A percentile compares a stretch with the other conserved stretches of the same genome.
phyloP scores from a whole-genome alignment of 768 basidiomycete genomes.

The Sarcodon sp. region DNA sequence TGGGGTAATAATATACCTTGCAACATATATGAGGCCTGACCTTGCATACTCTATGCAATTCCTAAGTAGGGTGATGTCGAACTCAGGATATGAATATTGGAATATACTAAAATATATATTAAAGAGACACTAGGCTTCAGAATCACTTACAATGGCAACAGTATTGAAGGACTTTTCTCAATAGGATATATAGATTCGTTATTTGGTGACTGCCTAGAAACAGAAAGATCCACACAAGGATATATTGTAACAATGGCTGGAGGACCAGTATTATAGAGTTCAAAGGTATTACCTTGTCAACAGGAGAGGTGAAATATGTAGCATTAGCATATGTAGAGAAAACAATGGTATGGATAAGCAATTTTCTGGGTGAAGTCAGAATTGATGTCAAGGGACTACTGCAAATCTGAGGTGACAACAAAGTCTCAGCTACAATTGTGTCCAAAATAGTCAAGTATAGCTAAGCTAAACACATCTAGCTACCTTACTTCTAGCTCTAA shows the following conservation, averaged over 20 bases:
- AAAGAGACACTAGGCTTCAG: constrained; percentile 10
- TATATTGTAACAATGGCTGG: constrained; percentile 20
- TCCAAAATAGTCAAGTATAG: too few species aligned
- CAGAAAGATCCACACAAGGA: constrained; percentile 21
- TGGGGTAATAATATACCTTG: constrained; percentile 18
- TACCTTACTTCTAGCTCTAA: too few species aligned
- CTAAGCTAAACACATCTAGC: too few species aligned
- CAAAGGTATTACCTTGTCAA: constrained; percentile 23
- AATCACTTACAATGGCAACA: too few species aligned
- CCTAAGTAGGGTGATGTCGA: constrained; percentile 12
- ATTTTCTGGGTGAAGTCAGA: constrained; percentile 3
- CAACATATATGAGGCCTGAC: constrained; percentile 20
- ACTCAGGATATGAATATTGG: constrained; percentile 12
- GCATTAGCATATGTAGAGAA: constrained; percentile 18
- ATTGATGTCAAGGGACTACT: too few species aligned
- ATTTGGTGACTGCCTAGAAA: constrained; percentile 8
- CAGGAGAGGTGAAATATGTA: constrained; percentile 23
- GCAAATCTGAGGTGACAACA: too few species aligned
- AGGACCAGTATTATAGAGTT: constrained; percentile 20
- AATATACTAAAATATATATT: constrained; percentile 16
- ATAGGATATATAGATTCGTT: constrained; percentile 10
- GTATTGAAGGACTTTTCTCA: too few species aligned
- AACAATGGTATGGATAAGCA: constrained; percentile 10
- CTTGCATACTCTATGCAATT: constrained; percentile 14
- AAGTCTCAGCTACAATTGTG: too few species aligned